These are phyloP conservation scores for Berberis vulgaris DNA, from an alignment of 164 flowering plant species.

Conservation along the genomic window DNA sequence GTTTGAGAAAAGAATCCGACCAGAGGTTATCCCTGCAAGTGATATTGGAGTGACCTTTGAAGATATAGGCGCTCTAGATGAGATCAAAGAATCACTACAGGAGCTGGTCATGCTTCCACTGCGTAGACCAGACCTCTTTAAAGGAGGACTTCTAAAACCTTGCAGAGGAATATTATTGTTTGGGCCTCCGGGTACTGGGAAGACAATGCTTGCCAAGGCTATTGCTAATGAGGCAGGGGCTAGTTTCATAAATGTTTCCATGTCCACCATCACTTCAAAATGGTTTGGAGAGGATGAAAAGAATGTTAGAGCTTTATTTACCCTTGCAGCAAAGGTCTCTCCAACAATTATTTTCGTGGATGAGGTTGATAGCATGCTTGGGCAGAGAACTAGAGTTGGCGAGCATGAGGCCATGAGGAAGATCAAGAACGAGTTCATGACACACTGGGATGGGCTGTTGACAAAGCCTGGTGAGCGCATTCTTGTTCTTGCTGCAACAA, in stretches of 20 bases:
- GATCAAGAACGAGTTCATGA: constrained; percentile 96
- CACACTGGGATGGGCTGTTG: constrained; percentile 94
- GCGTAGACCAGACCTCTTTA: constrained; percentile 85
- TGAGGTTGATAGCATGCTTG: constrained; percentile 39
- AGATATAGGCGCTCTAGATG: constrained; percentile 87
- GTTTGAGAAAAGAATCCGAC: constrained; percentile 90
- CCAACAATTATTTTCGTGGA: constrained; percentile 95
- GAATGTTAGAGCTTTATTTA: constrained; percentile 86
- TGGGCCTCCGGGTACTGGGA: constrained; percentile 2
- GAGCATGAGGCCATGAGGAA: no score
- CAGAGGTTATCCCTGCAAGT: constrained; percentile 86
- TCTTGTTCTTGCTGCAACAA: constrained; percentile 94
- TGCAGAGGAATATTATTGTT: constrained; percentile 5
- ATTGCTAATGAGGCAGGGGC: constrained; percentile 94
- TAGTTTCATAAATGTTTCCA: constrained; percentile 94
- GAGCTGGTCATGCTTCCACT: constrained; percentile 97
- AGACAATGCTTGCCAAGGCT: constrained; percentile 4
- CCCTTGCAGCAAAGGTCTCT: constrained; percentile 87
- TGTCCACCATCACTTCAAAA: constrained; percentile 95
- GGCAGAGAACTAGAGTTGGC: no score
- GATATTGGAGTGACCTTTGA: constrained; percentile 80
- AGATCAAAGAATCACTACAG: constrained; percentile 90
- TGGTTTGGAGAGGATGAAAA: constrained; percentile 99
- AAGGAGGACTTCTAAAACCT: constrained; percentile 7
- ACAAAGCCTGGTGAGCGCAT: constrained; percentile 73